phyloP scores from a whole-genome alignment of 176 grass and related monocot genomes.

The Panicum miliaceum region DNA sequence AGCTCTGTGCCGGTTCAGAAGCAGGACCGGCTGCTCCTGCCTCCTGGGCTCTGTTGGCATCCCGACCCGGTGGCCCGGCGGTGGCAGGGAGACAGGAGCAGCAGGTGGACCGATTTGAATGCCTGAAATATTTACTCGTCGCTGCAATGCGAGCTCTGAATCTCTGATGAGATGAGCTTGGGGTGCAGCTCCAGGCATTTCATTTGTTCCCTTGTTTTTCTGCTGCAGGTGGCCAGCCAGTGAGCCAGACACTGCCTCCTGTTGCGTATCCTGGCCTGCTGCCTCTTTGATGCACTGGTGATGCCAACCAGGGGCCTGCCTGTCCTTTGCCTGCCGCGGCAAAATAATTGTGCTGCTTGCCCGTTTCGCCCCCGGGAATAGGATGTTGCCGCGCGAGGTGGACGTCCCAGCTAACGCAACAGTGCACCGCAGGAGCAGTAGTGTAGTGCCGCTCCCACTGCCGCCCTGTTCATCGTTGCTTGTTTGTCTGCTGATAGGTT shows the following conservation, averaged over 20 bases:
- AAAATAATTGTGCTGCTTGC: conserved; percentile 36
- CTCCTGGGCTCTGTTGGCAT: neutral
- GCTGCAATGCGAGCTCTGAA: neutral
- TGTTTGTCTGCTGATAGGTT: neutral
- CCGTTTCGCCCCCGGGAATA: conserved; percentile 3
- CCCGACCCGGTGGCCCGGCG: neutral
- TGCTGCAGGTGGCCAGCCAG: neutral
- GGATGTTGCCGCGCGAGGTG: neutral
- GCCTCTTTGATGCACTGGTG: conserved; percentile 1
- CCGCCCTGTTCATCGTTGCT: neutral
- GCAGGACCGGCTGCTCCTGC: neutral
- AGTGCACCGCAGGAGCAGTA: neutral
- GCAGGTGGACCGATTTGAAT: conserved; percentile 27
- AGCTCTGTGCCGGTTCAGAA: neutral
- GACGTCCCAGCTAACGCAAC: conserved; percentile 46
- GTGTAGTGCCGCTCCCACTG: neutral
- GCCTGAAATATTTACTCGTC: conserved; percentile 35
- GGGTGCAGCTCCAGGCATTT: conserved; percentile 28
- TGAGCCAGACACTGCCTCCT: neutral
- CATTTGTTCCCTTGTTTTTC: conserved; percentile 37
- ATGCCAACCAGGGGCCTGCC: neutral
- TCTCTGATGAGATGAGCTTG: conserved; percentile 31
- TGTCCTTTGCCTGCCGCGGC: conserved; percentile 4
- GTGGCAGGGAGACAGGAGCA: conserved; percentile 24
- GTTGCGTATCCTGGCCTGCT: conserved; percentile 2